Base-by-base conservation (phyloP, 768 basidiomycete species). In the Tulasnella sp. region DNA sequence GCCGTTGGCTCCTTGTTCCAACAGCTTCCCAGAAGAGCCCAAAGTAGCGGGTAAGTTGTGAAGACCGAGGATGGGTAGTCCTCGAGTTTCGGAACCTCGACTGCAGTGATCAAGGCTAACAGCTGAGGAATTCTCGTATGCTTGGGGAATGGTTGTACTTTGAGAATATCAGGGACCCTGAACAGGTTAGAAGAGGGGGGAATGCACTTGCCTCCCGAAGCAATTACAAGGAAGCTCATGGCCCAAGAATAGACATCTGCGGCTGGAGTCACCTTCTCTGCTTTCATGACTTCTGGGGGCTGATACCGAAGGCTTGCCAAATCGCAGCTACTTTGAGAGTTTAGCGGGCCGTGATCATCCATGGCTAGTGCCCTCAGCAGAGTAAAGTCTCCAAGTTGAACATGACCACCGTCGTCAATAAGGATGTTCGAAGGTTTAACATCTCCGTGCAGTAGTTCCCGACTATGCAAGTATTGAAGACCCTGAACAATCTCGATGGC, bases 161-260 rank as follows among this genome's bases (percentile, higher is more conserved):
- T 29, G 40, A 34, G 25, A 45, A 34, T 14, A 14, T 45, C 29
- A 31, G 70, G 39, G 38, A 37, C 40, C 4, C 5, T 14, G 14
- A 45, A 40, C 17, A 36, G 36, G n/a, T n/a, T n/a, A 45, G 42
- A 45, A 45, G 42, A 45, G 31, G 0, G 22, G 25, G n/a, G n/a
- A n/a, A n/a, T 1, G 19, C 9, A 17, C 74, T 75, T 75, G 67
- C 74, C 22, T 19, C 54, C 49, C 0, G 74, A 67, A 22, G 37
- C 29, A 58, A 75, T 75, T 36, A 70, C 54, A 11, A 75, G 67
- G 36, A 37, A 54, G 0, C 67, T 75, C 74, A 75, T 75, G 6
- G 58, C 74, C 74, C 74, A 75, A 1, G 74, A 75, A 34, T 69
- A 75, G 9, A 75, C 49, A 19, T 75, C 74, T n/a, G 74, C 29